Base-by-base conservation (phyloP, 495 filamentous ascomycete species). In the Penicillium roqueforti region DNA sequence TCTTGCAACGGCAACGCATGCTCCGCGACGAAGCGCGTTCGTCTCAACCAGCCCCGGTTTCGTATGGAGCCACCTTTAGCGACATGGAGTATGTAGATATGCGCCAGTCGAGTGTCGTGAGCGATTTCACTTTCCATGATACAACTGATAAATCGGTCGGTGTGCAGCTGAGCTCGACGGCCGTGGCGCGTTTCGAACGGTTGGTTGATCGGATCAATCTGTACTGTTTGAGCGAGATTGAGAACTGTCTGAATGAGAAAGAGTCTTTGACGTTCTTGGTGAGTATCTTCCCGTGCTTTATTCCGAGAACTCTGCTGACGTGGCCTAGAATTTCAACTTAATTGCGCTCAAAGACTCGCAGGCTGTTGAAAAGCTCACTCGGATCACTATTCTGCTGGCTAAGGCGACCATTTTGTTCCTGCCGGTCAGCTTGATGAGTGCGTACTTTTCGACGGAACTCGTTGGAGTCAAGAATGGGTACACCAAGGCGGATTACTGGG, bases 401-500 rank as follows among this genome's bases (percentile, higher is more conserved):
- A 92, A 92, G 63, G 82, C 87, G 40, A 89, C 86, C 11, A 89
- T 95, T 44, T 73, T 95, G 40, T 95, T 95, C 71, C 73, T 95
- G 40, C 90, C 90, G 3, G 84, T 95, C 56, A 88, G 83, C 56
- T 75, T 95, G 32, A 84, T 93, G 80, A 91, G 87, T 10, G 85
- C 75, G n/a, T 95, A 92, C 71, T 95, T 93, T 62, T 87, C 83
- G 1, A 82, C 85, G 18, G 81, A 90, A 62, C 77, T 93, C 40
- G 61, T 69, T 20, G 83, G 83, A 11, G 65, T 87, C 8, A 70
- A 79, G 40, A 73, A 66, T 4, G 69, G 75, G 16, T 92, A 87
- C 68, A 82, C 76, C 0, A 63, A 74, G 20, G 76, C 61, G 31
- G 78, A 84, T 36, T 95, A 91, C 62, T 95, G 90, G 89, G 75